phyloP scores from a whole-genome alignment of 2,329 filamentous ascomycete genomes.

The Cercospora sojina region DNA sequence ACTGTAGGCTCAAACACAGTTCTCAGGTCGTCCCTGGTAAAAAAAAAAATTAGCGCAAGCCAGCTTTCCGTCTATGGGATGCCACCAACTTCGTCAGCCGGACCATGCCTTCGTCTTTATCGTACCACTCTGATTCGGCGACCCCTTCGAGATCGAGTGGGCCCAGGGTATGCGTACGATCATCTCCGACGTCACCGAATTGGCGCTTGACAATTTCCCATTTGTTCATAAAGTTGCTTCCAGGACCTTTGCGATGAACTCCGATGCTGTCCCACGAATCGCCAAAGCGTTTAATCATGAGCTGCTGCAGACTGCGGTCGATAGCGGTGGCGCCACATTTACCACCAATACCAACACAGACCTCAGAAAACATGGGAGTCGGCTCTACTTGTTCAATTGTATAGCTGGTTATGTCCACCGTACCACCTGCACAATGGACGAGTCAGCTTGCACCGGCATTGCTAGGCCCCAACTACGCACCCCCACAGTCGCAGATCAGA shows the following conservation, averaged over 20 bases:
- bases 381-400: constrained; percentile 14
- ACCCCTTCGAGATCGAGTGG: constrained; percentile 10
- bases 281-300: constrained; percentile 23
- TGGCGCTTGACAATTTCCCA: constrained; percentile 21
- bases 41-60: neutral
- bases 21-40: constrained; percentile 13
- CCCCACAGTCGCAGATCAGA: constrained; percentile 23
- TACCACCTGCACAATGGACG: neutral
- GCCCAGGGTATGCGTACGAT: neutral
- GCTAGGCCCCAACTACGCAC: neutral
- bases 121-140: constrained; percentile 7
- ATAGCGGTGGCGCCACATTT: constrained; percentile 23
- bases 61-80: no score
- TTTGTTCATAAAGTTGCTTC: constrained; percentile 19
- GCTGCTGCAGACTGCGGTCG: constrained; percentile 20
- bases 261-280: constrained; percentile 13
- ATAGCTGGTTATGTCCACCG: constrained; percentile 24
- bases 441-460: neutral
- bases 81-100: constrained; percentile 9
- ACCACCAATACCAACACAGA: constrained; percentile 18
- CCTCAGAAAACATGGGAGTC: constrained; percentile 18
- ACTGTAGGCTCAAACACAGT: constrained; percentile 15
- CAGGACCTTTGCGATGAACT: constrained; percentile 14
- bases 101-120: constrained; percentile 16
- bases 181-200: constrained; percentile 7